Evolutionary conservation across 805 yeast species (phyloP), one percentile per base, ranked within the genome.

Genomic region (Dipodascopsis uninucleata): DNA sequence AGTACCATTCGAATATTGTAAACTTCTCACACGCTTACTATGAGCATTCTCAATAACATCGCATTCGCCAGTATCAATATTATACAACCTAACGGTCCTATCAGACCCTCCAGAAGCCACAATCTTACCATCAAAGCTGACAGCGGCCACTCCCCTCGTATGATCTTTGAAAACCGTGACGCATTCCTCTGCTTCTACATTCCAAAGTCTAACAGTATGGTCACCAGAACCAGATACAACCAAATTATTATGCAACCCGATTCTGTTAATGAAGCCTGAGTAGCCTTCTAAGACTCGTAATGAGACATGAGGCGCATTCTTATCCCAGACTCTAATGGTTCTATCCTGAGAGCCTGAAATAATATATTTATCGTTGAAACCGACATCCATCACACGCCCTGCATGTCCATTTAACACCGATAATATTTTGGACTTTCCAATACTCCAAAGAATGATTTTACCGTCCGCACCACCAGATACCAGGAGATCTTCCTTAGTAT

Each of bases 151-250:
- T 12, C 45, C 49, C 12, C 52, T 12, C 17, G 45, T 21, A 23
- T 47, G 52, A 10, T n/a, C 41, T 20, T n/a, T n/a, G 7, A 41
- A 18, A 4, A 33, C 18, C 7, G 21, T 23, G 7, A 41, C 12
- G 14, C 37, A 45, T 9, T 9, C 26, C 12, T 39, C 46, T 10
- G 24, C 32, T 3, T 31, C 43, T 10, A 25, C 20, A 21, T 36
- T 23, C 49, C 49, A 41, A 9, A 41, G 12, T n/a, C 41, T 10
- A 1, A 45, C 32, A 9, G 47, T 23, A 20, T 24, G n/a, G 23
- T 41, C 49, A 10, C 39, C 47, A 22, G 49, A 45, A 5, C 41
- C 49, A 4, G 49, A 29, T 12, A 45, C 43, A 16, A 36, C 16
- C 18, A 21, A 16, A 17, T 36, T 28, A 14, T 18, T 26, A 8